Percentiles rank a stretch among this genome's conserved stretches.
Evolutionary conservation across 306 rosid species (phyloP).

Genomic region (Canavalia gladiata): DNA sequence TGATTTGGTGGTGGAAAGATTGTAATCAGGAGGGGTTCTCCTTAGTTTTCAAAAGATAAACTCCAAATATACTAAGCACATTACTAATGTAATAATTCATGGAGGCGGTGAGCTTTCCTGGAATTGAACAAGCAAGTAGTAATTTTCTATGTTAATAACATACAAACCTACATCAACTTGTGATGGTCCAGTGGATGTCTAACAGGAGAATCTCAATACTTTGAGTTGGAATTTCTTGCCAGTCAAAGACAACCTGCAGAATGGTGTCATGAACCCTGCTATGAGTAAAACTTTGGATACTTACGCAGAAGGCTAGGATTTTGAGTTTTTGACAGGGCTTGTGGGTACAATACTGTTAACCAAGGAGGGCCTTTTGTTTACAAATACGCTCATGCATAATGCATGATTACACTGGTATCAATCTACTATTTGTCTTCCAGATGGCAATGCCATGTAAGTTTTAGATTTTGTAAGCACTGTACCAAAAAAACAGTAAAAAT

Average conservation of each 20-base stretch:
- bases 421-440: neutral
- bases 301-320: neutral
- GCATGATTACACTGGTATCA: neutral
- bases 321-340: neutral
- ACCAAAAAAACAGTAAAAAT: neutral
- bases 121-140: conserved; percentile 14
- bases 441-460: neutral
- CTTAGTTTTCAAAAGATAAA: no score
- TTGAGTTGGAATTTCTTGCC: neutral
- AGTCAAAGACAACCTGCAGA: conserved; percentile 5
- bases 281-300: conserved; percentile 1
- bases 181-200: conserved; percentile 17
- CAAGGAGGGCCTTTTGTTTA: neutral
- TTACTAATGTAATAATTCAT: neutral
- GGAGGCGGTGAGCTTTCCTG: neutral
- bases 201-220: neutral
- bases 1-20: no score
- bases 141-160: neutral
- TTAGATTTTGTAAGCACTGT: neutral
- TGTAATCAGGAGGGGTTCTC: no score
- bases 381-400: neutral
- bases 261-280: neutral
- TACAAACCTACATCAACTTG: conserved; percentile 15
- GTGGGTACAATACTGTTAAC: neutral
- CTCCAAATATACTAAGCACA: no score